A percentile compares a stretch with the other conserved stretches of the same genome.
phyloP scores from a whole-genome alignment of 129 eudicot genomes.

The Flaveria trinervia region DNA sequence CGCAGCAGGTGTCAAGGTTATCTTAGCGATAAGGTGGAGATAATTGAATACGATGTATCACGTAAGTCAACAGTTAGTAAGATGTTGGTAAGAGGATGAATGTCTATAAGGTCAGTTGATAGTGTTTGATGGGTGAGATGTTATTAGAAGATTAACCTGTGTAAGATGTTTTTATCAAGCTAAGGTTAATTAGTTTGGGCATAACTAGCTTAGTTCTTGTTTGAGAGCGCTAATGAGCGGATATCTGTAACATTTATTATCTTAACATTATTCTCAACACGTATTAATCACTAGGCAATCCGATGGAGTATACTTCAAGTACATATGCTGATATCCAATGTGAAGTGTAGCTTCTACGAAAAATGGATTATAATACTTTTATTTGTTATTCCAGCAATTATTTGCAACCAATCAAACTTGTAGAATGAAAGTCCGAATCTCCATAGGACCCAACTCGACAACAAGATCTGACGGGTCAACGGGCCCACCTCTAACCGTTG shows the following conservation, averaged over 20 bases:
- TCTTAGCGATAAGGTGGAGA: too few relatives aligned
- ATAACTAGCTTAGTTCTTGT: too few relatives aligned
- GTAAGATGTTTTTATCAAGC: too few relatives aligned
- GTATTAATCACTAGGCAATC: neutral
- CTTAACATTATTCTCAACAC: neutral
- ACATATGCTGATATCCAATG: too few relatives aligned
- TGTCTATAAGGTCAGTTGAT: too few relatives aligned
- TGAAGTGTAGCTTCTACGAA: neutral
- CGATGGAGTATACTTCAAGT: neutral
- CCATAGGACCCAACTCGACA: slow-evolving; percentile 98
- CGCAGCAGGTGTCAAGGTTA: too few relatives aligned
- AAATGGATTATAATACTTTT: slow-evolving; percentile 3
- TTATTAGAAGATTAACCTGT: too few relatives aligned
- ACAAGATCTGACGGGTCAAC: slow-evolving; percentile 57
- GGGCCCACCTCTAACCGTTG: slow-evolving; percentile 56
- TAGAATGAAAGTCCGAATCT: slow-evolving; percentile 80
- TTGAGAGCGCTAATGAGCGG: neutral
- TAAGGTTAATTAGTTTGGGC: too few relatives aligned
- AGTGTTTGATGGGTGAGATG: too few relatives aligned
- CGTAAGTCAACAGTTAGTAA: too few relatives aligned
- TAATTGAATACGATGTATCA: too few relatives aligned
- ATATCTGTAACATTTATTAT: neutral
- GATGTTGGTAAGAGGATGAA: too few relatives aligned
- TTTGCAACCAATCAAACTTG: slow-evolving; percentile 35
- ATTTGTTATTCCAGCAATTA: slow-evolving; percentile 4